A percentile compares a stretch with the other conserved stretches of the same genome.
These are phyloP conservation scores for Fusarium piperis DNA, from an alignment of 2,329 filamentous ascomycete species.

Conservation along the genomic window DNA sequence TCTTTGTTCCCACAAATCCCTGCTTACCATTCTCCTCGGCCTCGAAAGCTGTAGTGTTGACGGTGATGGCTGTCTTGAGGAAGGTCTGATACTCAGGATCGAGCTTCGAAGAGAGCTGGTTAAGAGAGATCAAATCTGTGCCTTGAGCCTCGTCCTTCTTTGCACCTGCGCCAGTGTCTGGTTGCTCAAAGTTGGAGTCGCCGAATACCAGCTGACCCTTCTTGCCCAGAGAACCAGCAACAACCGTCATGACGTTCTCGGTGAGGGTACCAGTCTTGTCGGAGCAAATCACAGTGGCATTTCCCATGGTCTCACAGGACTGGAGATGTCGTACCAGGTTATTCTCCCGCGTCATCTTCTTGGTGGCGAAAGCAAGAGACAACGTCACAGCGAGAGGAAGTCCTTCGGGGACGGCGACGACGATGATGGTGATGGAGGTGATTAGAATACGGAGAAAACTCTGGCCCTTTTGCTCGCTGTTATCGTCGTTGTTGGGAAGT, in stretches of 20 bases:
- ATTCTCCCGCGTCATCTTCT: constrained; percentile 74
- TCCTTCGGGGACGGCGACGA: constrained; percentile 74
- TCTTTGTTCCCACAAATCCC: constrained; percentile 64
- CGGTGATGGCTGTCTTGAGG: constrained; percentile 48
- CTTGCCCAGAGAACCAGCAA: constrained; percentile 64
- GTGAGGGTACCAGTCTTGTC: constrained; percentile 59
- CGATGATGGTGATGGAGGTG: constrained; percentile 71
- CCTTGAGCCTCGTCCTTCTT: constrained; percentile 3
- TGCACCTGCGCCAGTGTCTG: constrained; percentile 25
- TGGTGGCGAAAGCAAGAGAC: constrained; percentile 74
- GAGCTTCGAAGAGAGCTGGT: constrained; percentile 18
- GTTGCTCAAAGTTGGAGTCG: constrained; percentile 45
- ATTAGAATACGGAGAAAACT: constrained; percentile 71
- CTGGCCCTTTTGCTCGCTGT: constrained; percentile 63
- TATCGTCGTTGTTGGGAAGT: constrained; percentile 60
- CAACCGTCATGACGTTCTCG: constrained; percentile 78
- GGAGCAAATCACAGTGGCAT: constrained; percentile 78
- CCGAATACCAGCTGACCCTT: constrained; percentile 54
- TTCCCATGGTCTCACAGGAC: constrained; percentile 77
- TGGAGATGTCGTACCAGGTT: constrained; percentile 73
- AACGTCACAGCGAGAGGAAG: constrained; percentile 73
- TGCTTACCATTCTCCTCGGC: constrained; percentile 54
- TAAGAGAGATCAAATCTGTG: neutral
- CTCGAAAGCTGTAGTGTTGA: constrained; percentile 69
- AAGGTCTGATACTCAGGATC: constrained; percentile 26